Percentiles rank a stretch among this genome's conserved stretches.
Conservation (phyloP, 768 basidiomycete species). For the Russula brevipes region DNA sequence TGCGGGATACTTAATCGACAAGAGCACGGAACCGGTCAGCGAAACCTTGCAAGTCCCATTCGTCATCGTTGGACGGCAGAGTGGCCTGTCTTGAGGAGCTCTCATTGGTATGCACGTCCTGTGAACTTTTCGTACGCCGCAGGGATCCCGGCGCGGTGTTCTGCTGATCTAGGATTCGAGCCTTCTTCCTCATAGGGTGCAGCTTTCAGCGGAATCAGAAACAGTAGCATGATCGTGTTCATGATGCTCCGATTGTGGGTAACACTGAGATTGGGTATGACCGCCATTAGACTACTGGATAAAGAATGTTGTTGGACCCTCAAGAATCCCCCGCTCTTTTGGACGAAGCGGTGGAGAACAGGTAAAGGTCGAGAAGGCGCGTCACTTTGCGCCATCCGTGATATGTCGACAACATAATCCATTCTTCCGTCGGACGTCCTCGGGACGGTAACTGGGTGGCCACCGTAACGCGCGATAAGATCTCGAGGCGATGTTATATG, state of each 20-base stretch:
- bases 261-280: slow-evolving; percentile 19
- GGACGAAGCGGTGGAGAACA: background rate
- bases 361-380: slow-evolving; percentile 9
- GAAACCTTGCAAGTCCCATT: slow-evolving; percentile 41
- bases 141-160: background rate
- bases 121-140: slow-evolving; percentile 5
- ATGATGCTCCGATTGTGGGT: background rate
- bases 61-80: slow-evolving; percentile 8
- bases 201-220: slow-evolving; percentile 2
- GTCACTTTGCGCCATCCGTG: background rate
- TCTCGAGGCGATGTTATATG: slow-evolving; percentile 1
- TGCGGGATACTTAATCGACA: slow-evolving; percentile 46
- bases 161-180: slow-evolving; percentile 6
- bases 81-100: background rate
- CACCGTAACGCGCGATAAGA: background rate
- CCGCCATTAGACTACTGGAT: slow-evolving; percentile 11
- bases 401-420: slow-evolving; percentile 1
- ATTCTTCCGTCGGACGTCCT: slow-evolving; percentile 3
- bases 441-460: background rate
- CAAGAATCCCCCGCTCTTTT: background rate
- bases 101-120: background rate
- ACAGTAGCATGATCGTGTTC: slow-evolving; percentile 8
- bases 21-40: slow-evolving; percentile 49
- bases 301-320: slow-evolving; percentile 10
- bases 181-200: slow-evolving; percentile 18